Conservation (phyloP, 1,139 yeast genomes). For the Suhomyces chickasaworum region DNA sequence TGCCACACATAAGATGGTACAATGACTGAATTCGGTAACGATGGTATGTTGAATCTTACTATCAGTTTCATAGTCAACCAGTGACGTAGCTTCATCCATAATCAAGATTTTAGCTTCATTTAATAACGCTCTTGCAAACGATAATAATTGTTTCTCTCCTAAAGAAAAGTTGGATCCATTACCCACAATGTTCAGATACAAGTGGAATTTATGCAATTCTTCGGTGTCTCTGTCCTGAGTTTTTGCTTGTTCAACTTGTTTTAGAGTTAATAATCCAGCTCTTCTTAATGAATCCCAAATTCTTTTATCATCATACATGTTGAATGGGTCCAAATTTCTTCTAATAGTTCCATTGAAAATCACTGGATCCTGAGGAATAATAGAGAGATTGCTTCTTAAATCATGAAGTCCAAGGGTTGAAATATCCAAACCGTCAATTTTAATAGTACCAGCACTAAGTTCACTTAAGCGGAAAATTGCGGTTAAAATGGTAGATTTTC, state of each 20-base stretch:
- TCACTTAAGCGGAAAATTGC: slow-evolving; percentile 68
- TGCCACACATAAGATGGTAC: slow-evolving; percentile 76
- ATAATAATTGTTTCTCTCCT: slow-evolving; percentile 73
- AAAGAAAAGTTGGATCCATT: slow-evolving; percentile 74
- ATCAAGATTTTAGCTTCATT: slow-evolving; percentile 63
- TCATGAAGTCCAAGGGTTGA: slow-evolving; percentile 56
- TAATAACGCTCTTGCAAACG: slow-evolving; percentile 76
- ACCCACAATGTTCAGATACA: slow-evolving; percentile 64
- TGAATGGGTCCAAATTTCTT: slow-evolving; percentile 68
- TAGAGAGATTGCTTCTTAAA: slow-evolving; percentile 59
- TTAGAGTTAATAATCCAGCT: slow-evolving; percentile 56
- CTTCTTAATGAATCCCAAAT: slow-evolving; percentile 57
- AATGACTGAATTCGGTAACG: slow-evolving; percentile 54
- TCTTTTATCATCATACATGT: slow-evolving; percentile 47
- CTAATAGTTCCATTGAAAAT: slow-evolving; percentile 67
- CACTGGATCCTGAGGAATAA: slow-evolving; percentile 79
- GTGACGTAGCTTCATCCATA: slow-evolving; percentile 79
- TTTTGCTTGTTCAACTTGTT: slow-evolving; percentile 30
- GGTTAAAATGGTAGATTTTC: slow-evolving; percentile 68
- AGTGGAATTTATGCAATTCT: slow-evolving; percentile 29
- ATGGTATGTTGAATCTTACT: slow-evolving; percentile 65
- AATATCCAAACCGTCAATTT: slow-evolving; percentile 63
- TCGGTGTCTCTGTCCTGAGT: slow-evolving; percentile 13
- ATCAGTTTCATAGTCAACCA: slow-evolving; percentile 77
- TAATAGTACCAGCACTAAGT: slow-evolving; percentile 50